Base-by-base conservation (phyloP, 768 basidiomycete genomes). In the Leccinum longicurvipes region DNA sequence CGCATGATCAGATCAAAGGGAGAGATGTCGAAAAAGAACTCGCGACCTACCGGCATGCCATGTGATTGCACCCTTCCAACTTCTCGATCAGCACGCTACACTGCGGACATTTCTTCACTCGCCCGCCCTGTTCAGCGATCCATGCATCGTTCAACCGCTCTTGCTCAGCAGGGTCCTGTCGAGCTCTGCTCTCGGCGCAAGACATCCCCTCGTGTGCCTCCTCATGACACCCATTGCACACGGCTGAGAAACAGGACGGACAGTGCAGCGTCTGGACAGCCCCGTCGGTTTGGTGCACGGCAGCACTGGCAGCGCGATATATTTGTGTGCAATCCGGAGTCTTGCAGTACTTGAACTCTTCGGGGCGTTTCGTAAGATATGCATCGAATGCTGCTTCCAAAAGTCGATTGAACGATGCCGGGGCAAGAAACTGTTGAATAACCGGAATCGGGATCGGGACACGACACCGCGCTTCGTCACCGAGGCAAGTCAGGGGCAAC, bases 311-410 rank as follows among this genome's bases (percentile, higher is more conserved):
- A 4, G 76, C 66, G 14, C 87, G 83, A 67, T 91, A 91, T 4
- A 90, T 76, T 66, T 89, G 86, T 0, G 74, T 74, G 57, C 90
- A 93, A 64, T 91, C 87, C 0, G 91, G 85, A 0, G 89, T 86
- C 1, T 87, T 89, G 69, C 90, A 93, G 62, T 81, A 86, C 57
- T 81, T 79, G 62, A 86, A 85, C 53, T 89, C 83, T 15, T 75
- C 70, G 0, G 86, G 78, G 39, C 78, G 79, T 10, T 79, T 73
- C 51, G 82, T 79, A 15, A 91, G 72, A 63, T 90, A 75, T 0
- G 78, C 68, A 0, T 79, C 71, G 62, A 85, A 85, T 0, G 87
- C 80, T 0, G 84, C 78, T 31, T 81, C 74, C 4, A 82, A 72
- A 24, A 91, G 56, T 0, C 76, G 72, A 48, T 82, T 77, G 63